phyloP scores from a whole-genome alignment of 1,284 basidiomycete species.

The Rhodotorula sp. region DNA sequence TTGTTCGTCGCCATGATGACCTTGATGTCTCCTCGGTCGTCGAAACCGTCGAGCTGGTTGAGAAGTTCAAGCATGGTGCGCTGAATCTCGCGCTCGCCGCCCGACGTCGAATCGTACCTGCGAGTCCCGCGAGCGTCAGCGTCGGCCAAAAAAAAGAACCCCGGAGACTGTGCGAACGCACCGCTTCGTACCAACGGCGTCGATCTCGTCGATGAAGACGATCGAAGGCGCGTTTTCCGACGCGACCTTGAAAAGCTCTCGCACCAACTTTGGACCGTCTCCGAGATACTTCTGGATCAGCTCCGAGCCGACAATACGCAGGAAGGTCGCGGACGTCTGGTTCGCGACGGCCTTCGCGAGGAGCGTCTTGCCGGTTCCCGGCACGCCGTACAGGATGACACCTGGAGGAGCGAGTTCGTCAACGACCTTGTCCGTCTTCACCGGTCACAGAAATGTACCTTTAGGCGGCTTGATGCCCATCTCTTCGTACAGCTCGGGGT shows the following conservation, averaged over 20 bases:
- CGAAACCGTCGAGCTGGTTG: slow-evolving; percentile 92
- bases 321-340: slow-evolving; percentile 97
- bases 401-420: slow-evolving; percentile 52
- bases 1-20: slow-evolving; percentile 88
- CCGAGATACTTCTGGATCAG: slow-evolving; percentile 99
- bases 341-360: slow-evolving; percentile 98
- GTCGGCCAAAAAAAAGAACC: neutral
- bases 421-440: neutral
- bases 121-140: neutral
- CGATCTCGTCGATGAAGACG: slow-evolving; percentile 55
- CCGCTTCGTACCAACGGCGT: slow-evolving; percentile 54
- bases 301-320: slow-evolving; percentile 96
- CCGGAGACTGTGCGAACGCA: slow-evolving; percentile 21
- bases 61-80: slow-evolving; percentile 52
- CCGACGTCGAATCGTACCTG: slow-evolving; percentile 53
- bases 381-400: slow-evolving; percentile 97
- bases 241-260: slow-evolving; percentile 54
- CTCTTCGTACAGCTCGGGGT: slow-evolving; percentile 98
- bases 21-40: slow-evolving; percentile 98
- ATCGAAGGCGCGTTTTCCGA: slow-evolving; percentile 54
- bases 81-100: slow-evolving; percentile 54
- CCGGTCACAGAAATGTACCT: slow-evolving; percentile 28
- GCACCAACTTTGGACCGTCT: slow-evolving; percentile 63
- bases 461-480: slow-evolving; percentile 99
- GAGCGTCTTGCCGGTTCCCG: slow-evolving; percentile 97